phyloP scores from a whole-genome alignment of 306 rosid genomes.

The Leucaena leucocephala region DNA sequence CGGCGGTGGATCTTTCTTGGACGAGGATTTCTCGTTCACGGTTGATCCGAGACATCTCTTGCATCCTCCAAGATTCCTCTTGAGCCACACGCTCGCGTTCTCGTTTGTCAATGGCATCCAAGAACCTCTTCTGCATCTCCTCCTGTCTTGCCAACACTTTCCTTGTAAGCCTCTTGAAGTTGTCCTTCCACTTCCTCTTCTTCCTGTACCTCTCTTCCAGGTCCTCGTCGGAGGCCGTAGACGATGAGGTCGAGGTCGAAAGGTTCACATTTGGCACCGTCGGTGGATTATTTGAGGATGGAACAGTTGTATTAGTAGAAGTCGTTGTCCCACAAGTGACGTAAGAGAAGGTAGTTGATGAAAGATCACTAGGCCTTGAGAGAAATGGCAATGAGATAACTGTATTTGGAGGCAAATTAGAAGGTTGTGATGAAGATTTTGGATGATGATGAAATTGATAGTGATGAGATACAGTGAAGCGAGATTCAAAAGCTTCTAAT shows the following conservation, averaged over 20 bases:
- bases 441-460: slow-evolving; percentile 21
- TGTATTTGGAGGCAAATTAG: slow-evolving; percentile 24
- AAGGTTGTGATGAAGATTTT: slow-evolving; percentile 29
- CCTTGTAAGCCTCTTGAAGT: slow-evolving; percentile 60
- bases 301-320: slow-evolving; percentile 31
- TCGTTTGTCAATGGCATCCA: slow-evolving; percentile 66
- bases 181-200: slow-evolving; percentile 85
- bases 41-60: slow-evolving; percentile 67
- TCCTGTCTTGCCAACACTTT: slow-evolving; percentile 78
- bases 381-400: slow-evolving; percentile 8
- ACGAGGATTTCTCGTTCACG: slow-evolving; percentile 64
- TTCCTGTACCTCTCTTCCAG: slow-evolving; percentile 51
- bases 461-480: slow-evolving; percentile 38
- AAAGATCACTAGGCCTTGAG: slow-evolving; percentile 38
- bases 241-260: slow-evolving; percentile 61
- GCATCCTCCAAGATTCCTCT: slow-evolving; percentile 72
- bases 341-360: slow-evolving; percentile 39
- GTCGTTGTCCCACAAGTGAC: slow-evolving; percentile 34
- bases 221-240: slow-evolving; percentile 80
- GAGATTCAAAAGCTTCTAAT: slow-evolving; percentile 75
- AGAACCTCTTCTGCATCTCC: slow-evolving; percentile 70
- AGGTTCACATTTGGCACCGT: slow-evolving; percentile 44
- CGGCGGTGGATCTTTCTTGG: slow-evolving; percentile 70
- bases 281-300: slow-evolving; percentile 56
- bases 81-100: slow-evolving; percentile 61